A percentile compares a stretch with the other conserved stretches of the same genome.
phyloP scores from a whole-genome alignment of 2,329 filamentous ascomycete genomes.

The Penicillium sp. region DNA sequence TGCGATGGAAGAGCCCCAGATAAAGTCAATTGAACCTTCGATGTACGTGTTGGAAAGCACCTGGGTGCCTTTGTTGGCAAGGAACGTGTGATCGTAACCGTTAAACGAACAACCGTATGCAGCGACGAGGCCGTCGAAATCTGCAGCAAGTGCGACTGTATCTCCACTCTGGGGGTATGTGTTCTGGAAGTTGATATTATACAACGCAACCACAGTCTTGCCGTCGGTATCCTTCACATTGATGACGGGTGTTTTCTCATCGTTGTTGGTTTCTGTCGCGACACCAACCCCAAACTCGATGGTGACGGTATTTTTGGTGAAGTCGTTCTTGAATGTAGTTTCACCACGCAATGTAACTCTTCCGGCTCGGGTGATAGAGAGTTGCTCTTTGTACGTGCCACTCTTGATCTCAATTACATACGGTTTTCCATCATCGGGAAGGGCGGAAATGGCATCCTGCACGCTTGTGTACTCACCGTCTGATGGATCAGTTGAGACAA shows the following conservation, averaged over 20 bases:
- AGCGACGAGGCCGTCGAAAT: conserved; percentile 33
- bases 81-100: conserved; percentile 30
- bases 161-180: conserved; percentile 30
- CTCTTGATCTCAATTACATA: conserved; percentile 43
- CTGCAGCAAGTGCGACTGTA: conserved; percentile 35
- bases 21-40: conserved; percentile 27
- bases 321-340: conserved; percentile 36
- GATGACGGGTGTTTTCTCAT: conserved; percentile 48
- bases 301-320: conserved; percentile 38
- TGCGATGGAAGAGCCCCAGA: conserved; percentile 28
- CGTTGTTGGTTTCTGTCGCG: conserved; percentile 15
- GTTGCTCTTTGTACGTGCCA: conserved; percentile 45
- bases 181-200: conserved; percentile 36
- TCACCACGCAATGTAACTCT: conserved; percentile 39
- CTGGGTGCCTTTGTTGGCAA: conserved; percentile 30
- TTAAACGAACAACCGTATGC: conserved; percentile 33
- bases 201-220: conserved; percentile 21
- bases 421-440: conserved; percentile 42
- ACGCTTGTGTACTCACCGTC: conserved; percentile 43
- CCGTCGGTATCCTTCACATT: conserved; percentile 44
- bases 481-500: conserved; percentile 17
- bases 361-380: conserved; percentile 42
- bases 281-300: conserved; percentile 31
- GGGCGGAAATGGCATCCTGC: conserved; percentile 44
- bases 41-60: conserved; percentile 30